Base-by-base conservation (phyloP, 371 early-diverging fungal species). In the Mortierella sp. region DNA sequence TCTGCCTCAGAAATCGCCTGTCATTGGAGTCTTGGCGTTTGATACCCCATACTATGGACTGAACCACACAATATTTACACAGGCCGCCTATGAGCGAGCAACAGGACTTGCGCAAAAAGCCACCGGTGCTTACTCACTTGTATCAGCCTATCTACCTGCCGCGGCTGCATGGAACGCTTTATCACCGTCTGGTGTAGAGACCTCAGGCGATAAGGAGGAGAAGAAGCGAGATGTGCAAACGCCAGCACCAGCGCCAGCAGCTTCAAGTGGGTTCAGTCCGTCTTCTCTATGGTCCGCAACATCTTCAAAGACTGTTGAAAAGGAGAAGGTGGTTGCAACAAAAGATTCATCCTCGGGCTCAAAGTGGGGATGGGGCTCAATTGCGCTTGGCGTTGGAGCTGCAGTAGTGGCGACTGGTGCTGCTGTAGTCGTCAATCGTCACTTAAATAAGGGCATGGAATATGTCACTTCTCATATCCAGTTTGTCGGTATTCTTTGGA, bases 21-120 rank as follows among this genome's bases (percentile, higher is more conserved):
- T 90, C n/a, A 66, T 91, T 37, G 91, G 91, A 3, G 77, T 91
- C 54, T 54, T 91, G 49, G 91, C 90, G 11, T 91, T 84, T 67
- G 91, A 91, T 63, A 88, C 91, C 3, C 91, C 91, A 0, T 91
- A 89, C 70, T 89, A 86, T 73, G 89, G 89, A 11, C 73, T 91
- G 35, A 89, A 88, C 62, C 83, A 85, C 12, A 66, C 71, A 9
- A 70, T 85, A 39, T 72, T 78, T 26, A 83, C 83, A 20, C 64
- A 85, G 26, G 76, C 85, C 18, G 85, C 85, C 1, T 84, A 78
- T 51, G 73, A 78, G 30, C 72, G 85, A 26, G 84, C 54, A 22
- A 62, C 58, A 39, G 73, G 76, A 59, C 11, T 70, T 9, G 83
- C 83, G 1, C 73, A 81, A 73, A 73, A 76, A 55, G 83, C 83